phyloP scores from a whole-genome alignment of 2,329 filamentous ascomycete species.

The Aspergillus intermedius region DNA sequence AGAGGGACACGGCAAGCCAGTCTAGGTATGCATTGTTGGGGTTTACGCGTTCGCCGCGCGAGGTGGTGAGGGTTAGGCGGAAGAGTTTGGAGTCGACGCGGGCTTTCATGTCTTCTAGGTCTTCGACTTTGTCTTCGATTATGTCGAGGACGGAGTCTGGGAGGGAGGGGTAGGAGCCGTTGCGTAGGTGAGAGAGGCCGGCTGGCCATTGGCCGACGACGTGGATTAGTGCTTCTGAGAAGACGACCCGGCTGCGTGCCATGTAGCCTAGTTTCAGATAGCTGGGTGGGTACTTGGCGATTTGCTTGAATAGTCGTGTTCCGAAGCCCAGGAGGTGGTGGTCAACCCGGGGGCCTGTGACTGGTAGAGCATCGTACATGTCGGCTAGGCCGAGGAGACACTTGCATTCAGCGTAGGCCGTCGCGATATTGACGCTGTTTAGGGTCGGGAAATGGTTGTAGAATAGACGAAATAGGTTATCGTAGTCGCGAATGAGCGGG shows the following conservation, averaged over 20 bases:
- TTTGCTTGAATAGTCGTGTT: conserved; percentile 86
- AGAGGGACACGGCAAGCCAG: conserved; percentile 81
- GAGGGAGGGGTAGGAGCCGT: conserved; percentile 48
- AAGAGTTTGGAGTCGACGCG: conserved; percentile 77
- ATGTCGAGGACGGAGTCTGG: conserved; percentile 74
- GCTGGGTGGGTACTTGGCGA: conserved; percentile 88
- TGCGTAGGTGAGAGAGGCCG: conserved; percentile 68
- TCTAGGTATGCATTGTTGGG: conserved; percentile 76
- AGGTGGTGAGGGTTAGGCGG: conserved; percentile 69
- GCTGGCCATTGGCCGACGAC: conserved; percentile 91
- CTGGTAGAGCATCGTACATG: conserved; percentile 83
- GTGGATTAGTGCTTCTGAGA: conserved; percentile 82
- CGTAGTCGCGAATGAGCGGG: conserved; percentile 82
- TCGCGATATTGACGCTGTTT: conserved; percentile 80
- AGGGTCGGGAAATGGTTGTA: conserved; percentile 84
- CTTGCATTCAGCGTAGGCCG: conserved; percentile 91
- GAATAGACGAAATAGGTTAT: conserved; percentile 91
- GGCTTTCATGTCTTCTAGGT: conserved; percentile 74
- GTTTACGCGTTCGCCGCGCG: conserved; percentile 72
- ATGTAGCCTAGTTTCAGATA: conserved; percentile 87
- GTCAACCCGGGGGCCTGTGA: conserved; percentile 83
- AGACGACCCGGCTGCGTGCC: conserved; percentile 74
- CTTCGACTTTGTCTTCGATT: conserved; percentile 91
- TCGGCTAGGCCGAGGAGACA: conserved; percentile 82
- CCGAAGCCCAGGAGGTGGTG: conserved; percentile 92